These are phyloP conservation scores for Clonostachys byssicola DNA, from an alignment of 2,329 filamentous ascomycete genomes.

Conservation along the genomic window DNA sequence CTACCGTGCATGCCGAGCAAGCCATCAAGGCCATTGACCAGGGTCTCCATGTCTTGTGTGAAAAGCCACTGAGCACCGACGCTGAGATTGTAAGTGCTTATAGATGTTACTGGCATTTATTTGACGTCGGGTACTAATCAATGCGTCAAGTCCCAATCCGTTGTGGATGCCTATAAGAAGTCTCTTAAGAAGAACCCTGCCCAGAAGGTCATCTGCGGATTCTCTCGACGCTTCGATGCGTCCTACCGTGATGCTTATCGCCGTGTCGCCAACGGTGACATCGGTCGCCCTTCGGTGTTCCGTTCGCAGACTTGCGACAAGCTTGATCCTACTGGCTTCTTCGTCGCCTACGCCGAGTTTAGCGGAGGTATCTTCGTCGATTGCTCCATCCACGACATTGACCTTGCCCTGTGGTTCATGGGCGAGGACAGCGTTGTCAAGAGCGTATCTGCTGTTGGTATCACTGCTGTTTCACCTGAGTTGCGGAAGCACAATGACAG, in stretches of 20 bases:
- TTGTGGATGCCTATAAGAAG: constrained; percentile 50
- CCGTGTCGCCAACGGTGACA: constrained; percentile 46
- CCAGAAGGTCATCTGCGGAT: constrained; percentile 55
- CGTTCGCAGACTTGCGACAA: constrained; percentile 67
- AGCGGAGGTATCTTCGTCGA: constrained; percentile 68
- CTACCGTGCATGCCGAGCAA: constrained; percentile 53
- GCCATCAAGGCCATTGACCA: constrained; percentile 50
- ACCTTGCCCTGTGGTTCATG: constrained; percentile 25
- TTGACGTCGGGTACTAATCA: constrained; percentile 28
- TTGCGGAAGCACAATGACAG: constrained; percentile 21
- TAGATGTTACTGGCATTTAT: constrained; percentile 14
- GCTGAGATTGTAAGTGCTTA: constrained; percentile 48
- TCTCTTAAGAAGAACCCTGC: constrained; percentile 50
- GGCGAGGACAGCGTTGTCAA: constrained; percentile 22
- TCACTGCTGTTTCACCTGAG: constrained; percentile 22
- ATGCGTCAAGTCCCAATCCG: constrained; percentile 45
- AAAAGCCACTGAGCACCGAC: constrained; percentile 56
- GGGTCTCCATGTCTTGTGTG: constrained; percentile 52
- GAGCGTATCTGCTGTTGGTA: constrained; percentile 20
- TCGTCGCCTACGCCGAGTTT: constrained; percentile 62
- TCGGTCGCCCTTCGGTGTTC: constrained; percentile 57
- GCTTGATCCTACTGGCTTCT: constrained; percentile 62
- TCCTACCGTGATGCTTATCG: constrained; percentile 59
- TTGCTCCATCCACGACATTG: constrained; percentile 66
- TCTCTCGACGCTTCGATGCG: constrained; percentile 49